These are phyloP conservation scores for Violaceomyces palustris DNA, from an alignment of 1,284 basidiomycete genomes.

Conservation along the genomic window DNA sequence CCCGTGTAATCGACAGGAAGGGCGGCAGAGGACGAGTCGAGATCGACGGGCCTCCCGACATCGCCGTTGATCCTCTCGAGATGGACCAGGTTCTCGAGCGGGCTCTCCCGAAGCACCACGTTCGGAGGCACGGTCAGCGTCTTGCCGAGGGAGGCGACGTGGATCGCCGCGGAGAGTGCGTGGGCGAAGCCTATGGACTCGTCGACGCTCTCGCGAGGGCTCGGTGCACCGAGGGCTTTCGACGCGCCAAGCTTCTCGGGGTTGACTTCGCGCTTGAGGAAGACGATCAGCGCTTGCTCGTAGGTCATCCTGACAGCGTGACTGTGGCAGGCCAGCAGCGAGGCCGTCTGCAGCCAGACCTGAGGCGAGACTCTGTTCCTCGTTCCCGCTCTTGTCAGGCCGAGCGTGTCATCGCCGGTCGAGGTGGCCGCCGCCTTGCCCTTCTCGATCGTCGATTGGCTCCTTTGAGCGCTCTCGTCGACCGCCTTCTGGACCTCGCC, in stretches of 20 bases:
- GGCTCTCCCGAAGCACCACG: slow-evolving; percentile 31
- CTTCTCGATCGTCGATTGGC: slow-evolving; percentile 11
- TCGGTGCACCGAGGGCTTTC: slow-evolving; percentile 12
- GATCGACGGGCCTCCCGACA: slow-evolving; percentile 20
- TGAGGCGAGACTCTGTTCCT: slow-evolving; percentile 32
- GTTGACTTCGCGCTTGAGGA: slow-evolving; percentile 32
- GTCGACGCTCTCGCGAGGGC: slow-evolving; percentile 15
- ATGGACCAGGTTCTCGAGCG: slow-evolving; percentile 55
- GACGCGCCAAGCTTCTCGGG: slow-evolving; percentile 11
- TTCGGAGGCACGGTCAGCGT: slow-evolving; percentile 30
- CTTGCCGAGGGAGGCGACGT: slow-evolving; percentile 33
- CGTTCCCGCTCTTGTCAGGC: slow-evolving; percentile 24
- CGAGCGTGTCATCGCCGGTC: slow-evolving; percentile 8
- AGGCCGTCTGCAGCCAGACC: slow-evolving; percentile 24
- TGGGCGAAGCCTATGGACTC: slow-evolving; percentile 38
- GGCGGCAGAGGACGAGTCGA: slow-evolving; percentile 18
- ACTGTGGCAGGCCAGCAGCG: slow-evolving; percentile 34
- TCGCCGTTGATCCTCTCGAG: slow-evolving; percentile 57
- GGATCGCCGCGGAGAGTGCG: slow-evolving; percentile 36
- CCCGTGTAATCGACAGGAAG: slow-evolving; percentile 71
- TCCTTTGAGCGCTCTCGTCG: slow-evolving; percentile 10
- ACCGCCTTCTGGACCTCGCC: slow-evolving; percentile 42
- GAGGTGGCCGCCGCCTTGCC: slow-evolving; percentile 17
- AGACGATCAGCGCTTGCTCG: slow-evolving; percentile 36
- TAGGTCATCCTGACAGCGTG: slow-evolving; percentile 37